Conservation (phyloP, 768 basidiomycete genomes). For the Panellus pusillus region DNA sequence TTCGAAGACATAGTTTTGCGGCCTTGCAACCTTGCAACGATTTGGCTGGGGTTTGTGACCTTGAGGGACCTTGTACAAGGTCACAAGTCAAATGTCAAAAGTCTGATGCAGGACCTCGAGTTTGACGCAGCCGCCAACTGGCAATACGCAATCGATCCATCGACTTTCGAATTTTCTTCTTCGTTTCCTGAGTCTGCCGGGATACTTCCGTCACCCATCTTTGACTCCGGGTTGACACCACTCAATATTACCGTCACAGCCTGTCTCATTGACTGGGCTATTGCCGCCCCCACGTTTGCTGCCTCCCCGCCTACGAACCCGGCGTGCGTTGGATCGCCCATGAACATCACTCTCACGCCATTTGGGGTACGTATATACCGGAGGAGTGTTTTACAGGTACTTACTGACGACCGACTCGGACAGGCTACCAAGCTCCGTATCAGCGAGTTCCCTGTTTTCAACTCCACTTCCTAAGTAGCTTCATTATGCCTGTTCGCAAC, state of each 20-base stretch:
- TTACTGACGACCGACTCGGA: not conserved
- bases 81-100: too few relatives aligned
- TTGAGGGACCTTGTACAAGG: too few relatives aligned
- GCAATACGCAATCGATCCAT: conserved; percentile 57
- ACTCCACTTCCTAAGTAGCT: not conserved
- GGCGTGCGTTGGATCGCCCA: conserved; percentile 23
- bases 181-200: conserved; percentile 21
- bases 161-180: conserved; percentile 26
- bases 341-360: conserved; percentile 32
- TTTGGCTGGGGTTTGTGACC: too few relatives aligned
- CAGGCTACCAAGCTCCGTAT: conserved; percentile 20
- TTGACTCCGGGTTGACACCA: conserved; percentile 35
- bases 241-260: conserved; percentile 35
- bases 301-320: conserved; percentile 31
- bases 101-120: conserved; percentile 48
- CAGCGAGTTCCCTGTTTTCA: conserved; percentile 19
- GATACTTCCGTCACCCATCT: conserved; percentile 31
- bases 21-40: too few relatives aligned
- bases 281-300: conserved; percentile 36
- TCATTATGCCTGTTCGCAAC: too few relatives aligned
- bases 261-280: conserved; percentile 34
- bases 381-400: not conserved
- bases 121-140: conserved; percentile 48
- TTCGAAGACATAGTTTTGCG: too few relatives aligned
- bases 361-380: conserved; percentile 29